Conservation (phyloP, 2,329 filamentous ascomycete genomes). For the Neonectria punicea region DNA sequence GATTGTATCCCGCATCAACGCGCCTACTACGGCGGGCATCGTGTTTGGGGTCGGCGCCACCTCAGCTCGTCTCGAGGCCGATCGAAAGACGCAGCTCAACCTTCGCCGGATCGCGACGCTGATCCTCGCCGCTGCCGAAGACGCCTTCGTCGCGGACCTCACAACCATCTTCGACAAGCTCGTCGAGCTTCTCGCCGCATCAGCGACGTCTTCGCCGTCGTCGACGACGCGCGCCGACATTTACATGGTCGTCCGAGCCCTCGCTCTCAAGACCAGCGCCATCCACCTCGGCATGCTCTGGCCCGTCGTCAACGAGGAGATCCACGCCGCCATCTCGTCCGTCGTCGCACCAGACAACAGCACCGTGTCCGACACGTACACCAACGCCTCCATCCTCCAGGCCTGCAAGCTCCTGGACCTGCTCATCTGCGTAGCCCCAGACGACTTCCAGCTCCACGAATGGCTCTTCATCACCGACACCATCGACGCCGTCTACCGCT, state of each 20-base stretch:
- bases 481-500: slow-evolving; percentile 92
- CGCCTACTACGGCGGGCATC: slow-evolving; percentile 92
- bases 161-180: slow-evolving; percentile 81
- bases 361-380: slow-evolving; percentile 75
- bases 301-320: slow-evolving; percentile 88
- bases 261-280: slow-evolving; percentile 81
- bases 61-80: slow-evolving; percentile 92
- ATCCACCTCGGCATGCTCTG: slow-evolving; percentile 86
- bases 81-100: slow-evolving; percentile 91
- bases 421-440: slow-evolving; percentile 85
- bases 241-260: slow-evolving; percentile 85
- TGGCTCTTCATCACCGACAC: slow-evolving; percentile 99
- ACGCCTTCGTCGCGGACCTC: slow-evolving; percentile 84
- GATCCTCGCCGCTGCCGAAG: slow-evolving; percentile 78
- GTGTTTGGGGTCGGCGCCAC: slow-evolving; percentile 98
- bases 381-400: slow-evolving; percentile 81
- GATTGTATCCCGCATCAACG: slow-evolving; percentile 78
- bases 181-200: slow-evolving; percentile 86
- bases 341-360: slow-evolving; percentile 75
- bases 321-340: slow-evolving; percentile 82
- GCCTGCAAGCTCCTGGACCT: slow-evolving; percentile 94
- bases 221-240: slow-evolving; percentile 89
- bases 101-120: slow-evolving; percentile 84
- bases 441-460: slow-evolving; percentile 98
- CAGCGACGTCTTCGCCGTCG: slow-evolving; percentile 89